These are phyloP conservation scores for Arachnopeziza araneosa DNA, from an alignment of 2,329 filamentous ascomycete genomes.

Conservation along the genomic window DNA sequence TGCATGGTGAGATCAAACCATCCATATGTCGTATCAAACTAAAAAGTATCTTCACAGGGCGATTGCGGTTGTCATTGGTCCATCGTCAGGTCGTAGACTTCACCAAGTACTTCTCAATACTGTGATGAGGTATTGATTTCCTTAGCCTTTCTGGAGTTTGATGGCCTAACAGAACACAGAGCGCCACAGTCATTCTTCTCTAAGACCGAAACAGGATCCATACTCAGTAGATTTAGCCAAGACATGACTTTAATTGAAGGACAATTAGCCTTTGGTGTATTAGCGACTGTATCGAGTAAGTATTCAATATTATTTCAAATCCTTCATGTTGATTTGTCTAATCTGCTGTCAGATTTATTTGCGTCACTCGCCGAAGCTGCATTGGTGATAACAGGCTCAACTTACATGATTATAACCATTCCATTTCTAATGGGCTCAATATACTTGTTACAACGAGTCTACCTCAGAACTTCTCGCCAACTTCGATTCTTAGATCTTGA, in stretches of 20 bases:
- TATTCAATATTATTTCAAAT: constrained; percentile 20
- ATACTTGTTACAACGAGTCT: constrained; percentile 6
- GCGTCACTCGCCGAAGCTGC: constrained; percentile 29
- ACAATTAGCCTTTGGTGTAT: constrained; percentile 16
- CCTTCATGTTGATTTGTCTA: constrained; percentile 2
- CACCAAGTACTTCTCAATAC: constrained; percentile 42
- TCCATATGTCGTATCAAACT: background rate
- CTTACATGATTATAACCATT: constrained; percentile 43
- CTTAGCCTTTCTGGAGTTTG: background rate
- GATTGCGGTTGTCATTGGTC: constrained; percentile 5
- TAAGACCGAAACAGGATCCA: constrained; percentile 34
- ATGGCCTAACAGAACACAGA: constrained; percentile 19
- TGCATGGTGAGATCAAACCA: background rate
- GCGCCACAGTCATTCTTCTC: constrained; percentile 45
- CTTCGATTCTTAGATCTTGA: constrained; percentile 45
- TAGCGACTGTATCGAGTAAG: constrained; percentile 1
- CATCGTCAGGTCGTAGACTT: constrained; percentile 32
- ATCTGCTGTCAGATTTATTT: background rate
- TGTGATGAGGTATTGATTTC: constrained; percentile 28
- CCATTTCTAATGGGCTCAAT: background rate
- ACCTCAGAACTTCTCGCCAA: constrained; percentile 43
- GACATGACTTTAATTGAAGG: constrained; percentile 25
- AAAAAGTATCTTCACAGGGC: background rate
- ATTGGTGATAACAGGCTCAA: constrained; percentile 41
- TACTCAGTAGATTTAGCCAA: constrained; percentile 19